Evolutionary conservation across 2,329 filamentous ascomycete species (phyloP).

Genomic region (Trichophyton verrucosum): DNA sequence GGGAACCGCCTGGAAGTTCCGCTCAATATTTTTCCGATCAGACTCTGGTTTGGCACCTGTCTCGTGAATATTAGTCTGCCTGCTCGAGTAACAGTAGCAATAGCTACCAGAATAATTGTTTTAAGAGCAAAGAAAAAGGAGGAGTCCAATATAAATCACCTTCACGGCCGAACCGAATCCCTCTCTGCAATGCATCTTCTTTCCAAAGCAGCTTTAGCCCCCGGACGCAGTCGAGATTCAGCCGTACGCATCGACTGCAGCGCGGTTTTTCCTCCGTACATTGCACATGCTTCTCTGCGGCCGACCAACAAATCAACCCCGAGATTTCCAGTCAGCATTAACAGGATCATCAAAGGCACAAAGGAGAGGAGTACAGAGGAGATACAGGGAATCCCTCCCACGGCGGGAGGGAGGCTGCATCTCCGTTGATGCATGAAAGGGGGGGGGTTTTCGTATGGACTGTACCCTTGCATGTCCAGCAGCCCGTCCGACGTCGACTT

Average conservation of each 20-base stretch:
- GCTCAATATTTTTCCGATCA: not conserved
- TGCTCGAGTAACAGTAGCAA: constrained; percentile 2
- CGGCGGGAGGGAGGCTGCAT: not conserved
- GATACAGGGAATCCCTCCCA: not conserved
- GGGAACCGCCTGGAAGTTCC: constrained; percentile 5
- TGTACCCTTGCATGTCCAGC: constrained; percentile 19
- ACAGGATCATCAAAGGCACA: not conserved
- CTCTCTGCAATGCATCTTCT: constrained; percentile 23
- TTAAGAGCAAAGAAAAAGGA: not conserved
- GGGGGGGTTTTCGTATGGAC: constrained; percentile 8
- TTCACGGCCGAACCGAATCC: constrained; percentile 18
- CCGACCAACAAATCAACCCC: not conserved
- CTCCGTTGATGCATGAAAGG: not conserved
- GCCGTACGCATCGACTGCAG: constrained; percentile 20
- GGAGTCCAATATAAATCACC: constrained; percentile 11
- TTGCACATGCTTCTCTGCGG: constrained; percentile 20
- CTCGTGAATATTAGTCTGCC: not conserved
- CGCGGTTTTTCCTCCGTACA: constrained; percentile 22
- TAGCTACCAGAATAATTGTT: not conserved
- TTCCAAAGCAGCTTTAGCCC: constrained; percentile 20
- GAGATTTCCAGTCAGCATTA: not conserved
- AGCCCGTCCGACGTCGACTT: constrained; percentile 18
- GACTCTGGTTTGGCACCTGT: constrained; percentile 1
- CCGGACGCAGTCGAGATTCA: constrained; percentile 17
- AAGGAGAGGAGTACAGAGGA: not conserved